phyloP scores from a whole-genome alignment of 345 rosid species.

The Tarenaya hassleriana region DNA sequence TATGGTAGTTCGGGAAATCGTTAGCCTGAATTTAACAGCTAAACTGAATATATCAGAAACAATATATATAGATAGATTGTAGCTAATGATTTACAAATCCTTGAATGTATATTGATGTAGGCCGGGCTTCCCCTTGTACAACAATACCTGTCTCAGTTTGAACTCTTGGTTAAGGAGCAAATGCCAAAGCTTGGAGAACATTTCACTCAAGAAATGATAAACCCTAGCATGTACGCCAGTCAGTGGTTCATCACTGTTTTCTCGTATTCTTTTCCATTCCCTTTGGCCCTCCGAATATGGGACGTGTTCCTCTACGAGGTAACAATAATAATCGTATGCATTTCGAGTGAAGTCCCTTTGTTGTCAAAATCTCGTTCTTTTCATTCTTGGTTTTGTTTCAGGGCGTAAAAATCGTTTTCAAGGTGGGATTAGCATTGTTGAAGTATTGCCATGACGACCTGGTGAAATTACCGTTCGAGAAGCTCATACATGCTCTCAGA shows the following conservation, averaged over 20 bases:
- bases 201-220: slow-evolving; percentile 81
- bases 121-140: slow-evolving; percentile 95
- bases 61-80: not conserved
- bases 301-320: slow-evolving; percentile 96
- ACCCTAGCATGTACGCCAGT: slow-evolving; percentile 98
- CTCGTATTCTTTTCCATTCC: slow-evolving; percentile 90
- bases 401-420: slow-evolving; percentile 96
- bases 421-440: slow-evolving; percentile 87
- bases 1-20: slow-evolving; percentile 8
- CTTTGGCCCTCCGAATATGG: slow-evolving; percentile 91
- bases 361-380: not conserved
- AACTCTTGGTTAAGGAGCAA: slow-evolving; percentile 61
- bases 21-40: too few species aligned
- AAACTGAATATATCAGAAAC: not conserved
- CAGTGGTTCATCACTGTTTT: slow-evolving; percentile 99
- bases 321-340: slow-evolving; percentile 19
- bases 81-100: slow-evolving; percentile 11
- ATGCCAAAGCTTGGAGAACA: slow-evolving; percentile 93
- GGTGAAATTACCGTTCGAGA: slow-evolving; percentile 88
- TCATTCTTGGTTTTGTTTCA: slow-evolving; percentile 22
- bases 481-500: slow-evolving; percentile 82
- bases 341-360: not conserved
- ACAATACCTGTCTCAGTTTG: slow-evolving; percentile 74
- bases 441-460: slow-evolving; percentile 88
- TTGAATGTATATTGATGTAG: slow-evolving; percentile 32